Percentiles rank a stretch among this genome's conserved stretches.
These are phyloP conservation scores for Lignosus rhinocerotis DNA, from an alignment of 1,284 basidiomycete species.

Conservation along the genomic window DNA sequence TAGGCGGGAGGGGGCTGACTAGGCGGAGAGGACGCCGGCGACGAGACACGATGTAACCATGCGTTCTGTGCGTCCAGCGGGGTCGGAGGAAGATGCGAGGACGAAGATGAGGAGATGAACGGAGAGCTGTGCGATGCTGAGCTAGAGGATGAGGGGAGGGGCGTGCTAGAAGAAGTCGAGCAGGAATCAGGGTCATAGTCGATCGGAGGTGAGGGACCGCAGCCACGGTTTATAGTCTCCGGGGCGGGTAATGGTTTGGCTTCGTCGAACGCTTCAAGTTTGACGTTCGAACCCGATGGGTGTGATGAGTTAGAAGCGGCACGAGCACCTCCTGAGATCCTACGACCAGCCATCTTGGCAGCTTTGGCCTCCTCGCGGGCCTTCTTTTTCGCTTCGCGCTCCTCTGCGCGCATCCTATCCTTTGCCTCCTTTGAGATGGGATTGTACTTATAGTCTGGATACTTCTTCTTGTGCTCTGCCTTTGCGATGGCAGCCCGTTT, in stretches of 20 bases:
- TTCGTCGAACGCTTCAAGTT: slow-evolving; percentile 4
- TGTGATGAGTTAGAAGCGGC: slow-evolving; percentile 8
- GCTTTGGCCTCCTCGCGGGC: slow-evolving; percentile 33
- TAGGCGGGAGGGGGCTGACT: slow-evolving; percentile 42
- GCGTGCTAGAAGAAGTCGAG: slow-evolving; percentile 1
- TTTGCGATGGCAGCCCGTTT: slow-evolving; percentile 68
- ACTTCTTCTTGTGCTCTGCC: slow-evolving; percentile 59
- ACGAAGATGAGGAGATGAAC: neutral
- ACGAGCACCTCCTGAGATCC: slow-evolving; percentile 17
- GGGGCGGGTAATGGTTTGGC: neutral
- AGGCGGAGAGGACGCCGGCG: slow-evolving; percentile 57
- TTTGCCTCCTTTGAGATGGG: slow-evolving; percentile 72
- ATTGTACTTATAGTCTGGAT: slow-evolving; percentile 75
- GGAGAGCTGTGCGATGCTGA: slow-evolving; percentile 1
- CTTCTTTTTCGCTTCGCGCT: slow-evolving; percentile 46
- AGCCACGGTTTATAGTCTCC: slow-evolving; percentile 12
- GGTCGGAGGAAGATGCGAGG: slow-evolving; percentile 9
- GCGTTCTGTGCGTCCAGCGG: slow-evolving; percentile 34
- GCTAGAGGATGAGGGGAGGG: slow-evolving; percentile 6
- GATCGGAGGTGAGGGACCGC: slow-evolving; percentile 19
- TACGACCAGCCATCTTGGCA: slow-evolving; percentile 32
- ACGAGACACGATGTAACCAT: slow-evolving; percentile 66
- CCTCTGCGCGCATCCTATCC: slow-evolving; percentile 43
- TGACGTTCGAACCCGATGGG: slow-evolving; percentile 7
- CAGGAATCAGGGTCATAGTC: slow-evolving; percentile 14